These are phyloP conservation scores for Xylaria sp. DNA, from an alignment of 2,329 filamentous ascomycete genomes.

Conservation along the genomic window DNA sequence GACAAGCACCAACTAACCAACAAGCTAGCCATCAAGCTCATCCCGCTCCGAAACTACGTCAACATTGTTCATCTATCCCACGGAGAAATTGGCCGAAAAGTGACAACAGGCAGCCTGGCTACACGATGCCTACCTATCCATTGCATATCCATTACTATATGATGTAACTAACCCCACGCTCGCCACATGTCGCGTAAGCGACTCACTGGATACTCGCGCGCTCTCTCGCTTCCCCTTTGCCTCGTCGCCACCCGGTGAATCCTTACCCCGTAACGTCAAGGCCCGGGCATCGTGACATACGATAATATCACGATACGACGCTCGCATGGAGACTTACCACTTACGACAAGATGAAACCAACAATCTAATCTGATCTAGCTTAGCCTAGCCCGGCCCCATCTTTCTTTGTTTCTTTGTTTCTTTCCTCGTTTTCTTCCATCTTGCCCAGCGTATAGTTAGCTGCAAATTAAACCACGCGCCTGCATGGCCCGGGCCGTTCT, in stretches of 20 bases:
- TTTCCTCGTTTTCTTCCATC: not conserved
- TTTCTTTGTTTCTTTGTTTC: not conserved
- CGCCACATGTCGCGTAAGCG: conserved; percentile 10
- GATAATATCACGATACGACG: not conserved
- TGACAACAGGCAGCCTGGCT: conserved; percentile 2
- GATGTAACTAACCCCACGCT: conserved; percentile 15
- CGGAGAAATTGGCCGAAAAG: not conserved
- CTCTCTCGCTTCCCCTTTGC: not conserved
- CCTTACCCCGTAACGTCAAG: not conserved
- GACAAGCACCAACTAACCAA: not conserved
- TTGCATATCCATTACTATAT: not conserved
- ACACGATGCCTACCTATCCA: conserved; percentile 2
- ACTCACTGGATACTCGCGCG: not conserved
- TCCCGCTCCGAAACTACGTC: not conserved
- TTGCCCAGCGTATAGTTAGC: conserved; percentile 1
- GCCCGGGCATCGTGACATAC: not conserved
- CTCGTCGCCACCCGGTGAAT: not conserved
- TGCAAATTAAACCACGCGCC: conserved; percentile 3
- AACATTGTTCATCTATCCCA: not conserved
- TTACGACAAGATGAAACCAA: not conserved
- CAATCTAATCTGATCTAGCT: not conserved
- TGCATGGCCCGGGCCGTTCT: conserved; percentile 10
- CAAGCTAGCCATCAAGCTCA: not conserved
- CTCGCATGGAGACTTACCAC: not conserved
- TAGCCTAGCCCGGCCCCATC: not conserved